Percentiles rank a stretch among this genome's conserved stretches.
These are phyloP conservation scores for Keithomyces neogunnii DNA, from an alignment of 2,329 filamentous ascomycete genomes.

Conservation along the genomic window DNA sequence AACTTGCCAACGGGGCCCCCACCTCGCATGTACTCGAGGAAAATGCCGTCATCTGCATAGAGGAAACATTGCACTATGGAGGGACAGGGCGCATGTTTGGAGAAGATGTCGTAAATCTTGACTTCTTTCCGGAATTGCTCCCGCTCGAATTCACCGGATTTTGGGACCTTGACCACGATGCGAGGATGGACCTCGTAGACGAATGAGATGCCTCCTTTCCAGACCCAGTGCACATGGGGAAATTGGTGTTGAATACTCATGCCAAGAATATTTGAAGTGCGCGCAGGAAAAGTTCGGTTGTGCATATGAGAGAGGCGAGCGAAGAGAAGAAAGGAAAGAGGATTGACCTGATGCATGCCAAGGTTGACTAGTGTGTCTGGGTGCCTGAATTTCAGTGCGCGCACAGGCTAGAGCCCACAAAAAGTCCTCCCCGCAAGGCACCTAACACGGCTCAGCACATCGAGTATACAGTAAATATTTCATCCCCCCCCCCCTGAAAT, in stretches of 20 bases:
- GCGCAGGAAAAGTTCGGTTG: not conserved
- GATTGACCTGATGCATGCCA: not conserved
- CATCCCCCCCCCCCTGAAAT: too few relatives aligned
- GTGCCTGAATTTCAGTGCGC: not conserved
- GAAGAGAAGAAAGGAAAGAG: not conserved
- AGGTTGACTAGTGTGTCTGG: not conserved
- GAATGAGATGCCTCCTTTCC: not conserved
- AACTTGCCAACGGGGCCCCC: not conserved
- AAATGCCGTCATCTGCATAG: not conserved
- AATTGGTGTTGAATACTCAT: not conserved
- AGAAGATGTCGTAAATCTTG: not conserved
- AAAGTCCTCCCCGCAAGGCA: too few relatives aligned
- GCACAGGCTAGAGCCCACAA: too few relatives aligned
- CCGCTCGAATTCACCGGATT: not conserved
- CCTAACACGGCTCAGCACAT: too few relatives aligned
- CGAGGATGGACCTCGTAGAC: conserved; percentile 1
- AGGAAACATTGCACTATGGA: not conserved
- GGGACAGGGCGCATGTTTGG: not conserved
- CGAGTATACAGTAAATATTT: too few relatives aligned
- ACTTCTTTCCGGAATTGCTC: conserved; percentile 1
- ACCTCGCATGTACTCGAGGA: conserved; percentile 1
- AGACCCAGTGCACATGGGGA: conserved; percentile 1
- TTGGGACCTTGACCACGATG: conserved; percentile 1
- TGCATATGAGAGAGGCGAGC: not conserved
- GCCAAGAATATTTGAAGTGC: not conserved